Base-by-base conservation (phyloP, 148 eudicot species). In the Beta vulgaris region DNA sequence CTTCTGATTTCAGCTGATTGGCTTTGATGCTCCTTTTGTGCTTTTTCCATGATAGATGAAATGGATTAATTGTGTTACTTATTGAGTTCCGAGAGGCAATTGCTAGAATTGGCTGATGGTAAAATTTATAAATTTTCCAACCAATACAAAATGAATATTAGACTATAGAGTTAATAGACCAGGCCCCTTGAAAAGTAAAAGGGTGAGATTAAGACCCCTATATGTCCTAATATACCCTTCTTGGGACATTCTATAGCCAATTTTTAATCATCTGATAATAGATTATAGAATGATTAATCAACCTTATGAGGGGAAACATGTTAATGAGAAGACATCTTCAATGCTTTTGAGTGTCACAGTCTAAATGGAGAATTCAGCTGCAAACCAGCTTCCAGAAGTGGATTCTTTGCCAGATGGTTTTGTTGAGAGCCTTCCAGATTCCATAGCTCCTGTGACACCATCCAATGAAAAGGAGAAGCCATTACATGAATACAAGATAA, bases 341-440 rank as follows among this genome's bases (percentile, higher is more conserved):
- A 58, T 28, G 34, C 16, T 8, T 79, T 60, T 11, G n/a, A 31
- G 19, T 55, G 29, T 13, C 46, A 79, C 48, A 83, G 87, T 63
- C 48, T 69, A 77, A 76, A 93, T 91, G 93, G 91, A 86, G 71
- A 82, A 83, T 46, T 70, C 84, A 48, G 87, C 74, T 12, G 89
- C 72, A 46, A 85, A 84, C 78, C 86, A 77, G 80, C 98, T 91
- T 59, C 97, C 98, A 0, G 97, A 91, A 72, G 93, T 85, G 19
- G 90, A 84, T 80, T 84, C 97, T 35, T 83, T 93, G 86, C 98
- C 98, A 26, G 98, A 93, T 76, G 97, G 97, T 14, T 93, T 93
- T 75, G 93, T 93, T 14, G 91, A 89, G 69, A 86, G 93, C 76
- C 68, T 86, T 21, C 74, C 74, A 28, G 93, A 86, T 4, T 76